Conservation (phyloP, 148 eudicot species). For the Cornus kousa region DNA sequence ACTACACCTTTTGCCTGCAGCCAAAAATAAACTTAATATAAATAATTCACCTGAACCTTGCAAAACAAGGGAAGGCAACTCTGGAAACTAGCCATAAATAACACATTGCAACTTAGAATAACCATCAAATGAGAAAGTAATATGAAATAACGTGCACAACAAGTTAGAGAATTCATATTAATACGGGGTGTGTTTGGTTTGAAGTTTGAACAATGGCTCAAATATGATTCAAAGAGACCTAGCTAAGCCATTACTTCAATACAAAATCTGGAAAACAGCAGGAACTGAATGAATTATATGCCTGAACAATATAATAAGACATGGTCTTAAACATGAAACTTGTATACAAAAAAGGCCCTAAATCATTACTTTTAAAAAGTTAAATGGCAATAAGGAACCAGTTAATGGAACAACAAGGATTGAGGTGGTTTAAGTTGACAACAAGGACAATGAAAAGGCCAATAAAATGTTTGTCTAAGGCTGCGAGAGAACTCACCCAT, state of each 20-base stretch:
- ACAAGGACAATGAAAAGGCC: neutral
- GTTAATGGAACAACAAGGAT: neutral
- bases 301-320: no score
- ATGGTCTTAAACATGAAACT: no score
- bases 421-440: constrained; percentile 2
- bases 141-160: no score
- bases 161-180: no score
- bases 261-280: no score
- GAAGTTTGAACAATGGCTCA: no score
- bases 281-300: no score
- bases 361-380: neutral
- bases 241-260: no score
- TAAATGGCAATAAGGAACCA: constrained; percentile 1
- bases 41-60: neutral
- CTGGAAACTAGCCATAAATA: neutral
- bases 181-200: no score
- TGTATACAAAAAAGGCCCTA: neutral
- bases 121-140: neutral
- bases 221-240: no score
- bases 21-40: constrained; percentile 19
- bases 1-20: constrained; percentile 43
- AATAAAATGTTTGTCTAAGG: neutral
- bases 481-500: neutral
- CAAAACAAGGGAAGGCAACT: neutral
- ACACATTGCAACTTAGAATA: neutral